phyloP scores from a whole-genome alignment of 139 green algal species.

The Micractinium sp. region DNA sequence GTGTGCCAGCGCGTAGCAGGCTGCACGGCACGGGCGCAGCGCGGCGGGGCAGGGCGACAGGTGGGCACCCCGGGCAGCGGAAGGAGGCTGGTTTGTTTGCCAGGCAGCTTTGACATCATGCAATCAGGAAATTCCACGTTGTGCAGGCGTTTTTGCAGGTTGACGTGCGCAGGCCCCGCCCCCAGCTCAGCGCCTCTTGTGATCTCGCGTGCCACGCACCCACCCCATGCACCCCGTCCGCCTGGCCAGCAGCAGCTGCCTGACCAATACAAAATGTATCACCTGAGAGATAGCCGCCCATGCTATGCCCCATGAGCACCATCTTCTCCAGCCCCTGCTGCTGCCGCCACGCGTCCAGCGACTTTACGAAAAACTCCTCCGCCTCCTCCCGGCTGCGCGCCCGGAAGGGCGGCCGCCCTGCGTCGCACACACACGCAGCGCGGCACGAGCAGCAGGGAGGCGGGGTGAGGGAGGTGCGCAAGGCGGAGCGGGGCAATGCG shows the following conservation, averaged over 20 bases:
- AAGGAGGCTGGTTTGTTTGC: background rate
- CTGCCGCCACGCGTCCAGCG: conserved; percentile 72
- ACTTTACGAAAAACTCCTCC: conserved; percentile 86
- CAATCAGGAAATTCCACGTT: too few relatives aligned
- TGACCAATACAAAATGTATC: background rate
- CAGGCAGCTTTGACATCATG: background rate
- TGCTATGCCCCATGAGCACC: conserved; percentile 80
- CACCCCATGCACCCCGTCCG: too few relatives aligned
- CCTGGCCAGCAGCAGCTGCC: background rate
- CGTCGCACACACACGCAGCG: background rate
- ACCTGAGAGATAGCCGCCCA: conserved; percentile 84
- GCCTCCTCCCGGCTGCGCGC: conserved; percentile 60
- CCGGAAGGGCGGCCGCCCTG: conserved; percentile 77
- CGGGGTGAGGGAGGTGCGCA: background rate
- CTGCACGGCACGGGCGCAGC: conserved; percentile 19
- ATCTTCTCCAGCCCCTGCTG: conserved; percentile 70
- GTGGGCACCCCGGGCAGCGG: background rate
- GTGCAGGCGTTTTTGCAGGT: too few relatives aligned
- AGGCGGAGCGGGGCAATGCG: too few relatives aligned
- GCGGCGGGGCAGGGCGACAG: too few relatives aligned
- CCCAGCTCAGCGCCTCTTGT: too few relatives aligned
- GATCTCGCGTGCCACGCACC: too few relatives aligned
- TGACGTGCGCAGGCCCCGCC: too few relatives aligned
- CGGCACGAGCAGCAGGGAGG: background rate
- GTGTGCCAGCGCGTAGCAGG: conserved; percentile 81